These are phyloP conservation scores for Umbelopsis ramanniana DNA, from an alignment of 192 early-diverging fungal genomes.

Conservation along the genomic window DNA sequence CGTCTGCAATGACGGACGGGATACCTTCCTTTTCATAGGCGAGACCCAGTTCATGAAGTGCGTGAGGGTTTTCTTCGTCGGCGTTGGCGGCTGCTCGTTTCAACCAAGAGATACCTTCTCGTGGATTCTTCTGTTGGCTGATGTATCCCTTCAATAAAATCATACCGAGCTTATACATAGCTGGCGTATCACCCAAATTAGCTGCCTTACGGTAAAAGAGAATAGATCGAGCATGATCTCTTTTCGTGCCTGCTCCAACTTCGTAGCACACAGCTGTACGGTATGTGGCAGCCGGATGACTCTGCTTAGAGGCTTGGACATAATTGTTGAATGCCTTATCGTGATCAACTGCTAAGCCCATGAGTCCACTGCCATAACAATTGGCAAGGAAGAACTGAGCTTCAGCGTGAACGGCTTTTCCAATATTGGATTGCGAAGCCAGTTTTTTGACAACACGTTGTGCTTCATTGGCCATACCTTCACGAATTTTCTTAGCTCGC, in stretches of 20 bases:
- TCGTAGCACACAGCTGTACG: slow-evolving; percentile 97
- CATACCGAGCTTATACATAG: slow-evolving; percentile 98
- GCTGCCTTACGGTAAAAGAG: slow-evolving; percentile 96
- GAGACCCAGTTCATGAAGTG: slow-evolving; percentile 90
- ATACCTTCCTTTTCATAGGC: slow-evolving; percentile 80
- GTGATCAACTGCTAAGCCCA: slow-evolving; percentile 79
- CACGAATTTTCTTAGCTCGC: slow-evolving; percentile 70
- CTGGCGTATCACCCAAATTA: slow-evolving; percentile 85
- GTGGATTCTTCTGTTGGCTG: slow-evolving; percentile 74
- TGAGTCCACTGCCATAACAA: slow-evolving; percentile 82
- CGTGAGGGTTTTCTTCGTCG: slow-evolving; percentile 89
- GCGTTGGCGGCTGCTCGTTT: slow-evolving; percentile 91
- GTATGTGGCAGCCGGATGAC: slow-evolving; percentile 91
- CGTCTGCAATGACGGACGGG: slow-evolving; percentile 76
- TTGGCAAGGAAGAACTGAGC: slow-evolving; percentile 94
- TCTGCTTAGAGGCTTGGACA: slow-evolving; percentile 90
- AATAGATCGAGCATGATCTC: slow-evolving; percentile 77
- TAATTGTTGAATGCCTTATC: slow-evolving; percentile 92
- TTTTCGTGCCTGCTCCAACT: slow-evolving; percentile 89
- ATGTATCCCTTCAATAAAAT: slow-evolving; percentile 87
- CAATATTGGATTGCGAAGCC: slow-evolving; percentile 64
- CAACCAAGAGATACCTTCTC: slow-evolving; percentile 94
- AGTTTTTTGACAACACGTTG: slow-evolving; percentile 88
- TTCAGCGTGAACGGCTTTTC: slow-evolving; percentile 80
- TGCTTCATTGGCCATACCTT: slow-evolving; percentile 77